These are phyloP conservation scores for Mentha longifolia DNA, from an alignment of 257 asterid genomes.

Conservation along the genomic window DNA sequence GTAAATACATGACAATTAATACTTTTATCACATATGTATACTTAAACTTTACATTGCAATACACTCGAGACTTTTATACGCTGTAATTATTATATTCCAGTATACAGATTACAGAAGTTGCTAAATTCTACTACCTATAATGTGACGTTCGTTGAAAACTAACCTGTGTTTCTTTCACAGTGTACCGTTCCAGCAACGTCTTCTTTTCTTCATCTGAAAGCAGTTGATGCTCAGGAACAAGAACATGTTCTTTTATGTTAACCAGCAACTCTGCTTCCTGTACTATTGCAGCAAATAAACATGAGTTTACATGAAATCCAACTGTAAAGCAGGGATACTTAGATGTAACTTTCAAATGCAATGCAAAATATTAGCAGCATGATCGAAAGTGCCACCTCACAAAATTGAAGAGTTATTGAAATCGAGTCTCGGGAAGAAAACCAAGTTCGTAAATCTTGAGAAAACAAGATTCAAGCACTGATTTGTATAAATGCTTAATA, in stretches of 20 bases:
- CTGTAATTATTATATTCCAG: neutral
- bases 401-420: neutral
- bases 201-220: conserved; percentile 78
- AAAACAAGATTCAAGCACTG: neutral
- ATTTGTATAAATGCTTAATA: neutral
- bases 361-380: neutral
- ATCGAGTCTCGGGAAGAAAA: neutral
- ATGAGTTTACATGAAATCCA: conserved; percentile 18
- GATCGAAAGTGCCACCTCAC: conserved; percentile 5
- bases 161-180: conserved; percentile 93
- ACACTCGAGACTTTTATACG: neutral
- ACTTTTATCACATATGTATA: neutral
- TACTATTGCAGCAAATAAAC: conserved; percentile 10
- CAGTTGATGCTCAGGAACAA: conserved; percentile 82
- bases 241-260: conserved; percentile 79
- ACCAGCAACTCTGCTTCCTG: conserved; percentile 68
- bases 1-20: neutral
- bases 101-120: neutral
- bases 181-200: conserved; percentile 77
- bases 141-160: conserved; percentile 17
- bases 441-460: neutral
- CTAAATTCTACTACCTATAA: neutral
- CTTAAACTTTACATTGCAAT: conserved; percentile 5
- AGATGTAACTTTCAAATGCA: neutral
- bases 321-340: neutral